A percentile compares a stretch with the other conserved stretches of the same genome.
Evolutionary conservation across 2,329 filamentous ascomycete species (phyloP).

Genomic region (Hypoxylon sp.): DNA sequence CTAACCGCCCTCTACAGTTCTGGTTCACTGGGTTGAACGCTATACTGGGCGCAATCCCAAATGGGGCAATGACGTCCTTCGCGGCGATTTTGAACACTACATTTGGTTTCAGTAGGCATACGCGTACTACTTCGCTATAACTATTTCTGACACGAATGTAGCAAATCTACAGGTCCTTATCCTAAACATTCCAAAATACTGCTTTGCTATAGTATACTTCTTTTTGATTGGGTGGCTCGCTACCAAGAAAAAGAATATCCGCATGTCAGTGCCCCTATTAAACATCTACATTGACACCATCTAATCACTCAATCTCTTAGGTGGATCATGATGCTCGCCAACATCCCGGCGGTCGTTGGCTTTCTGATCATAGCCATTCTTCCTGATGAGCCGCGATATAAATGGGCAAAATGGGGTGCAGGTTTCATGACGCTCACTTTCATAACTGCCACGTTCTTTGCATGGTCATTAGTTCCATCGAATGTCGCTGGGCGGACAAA

Average conservation of each 20-base stretch:
- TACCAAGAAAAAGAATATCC: constrained; percentile 53
- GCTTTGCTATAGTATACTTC: constrained; percentile 55
- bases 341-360: constrained; percentile 54
- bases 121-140: background rate
- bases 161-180: constrained; percentile 57
- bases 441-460: constrained; percentile 54
- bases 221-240: constrained; percentile 52
- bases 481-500: constrained; percentile 64
- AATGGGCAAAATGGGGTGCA: constrained; percentile 56
- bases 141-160: constrained; percentile 22
- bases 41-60: constrained; percentile 55
- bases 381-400: constrained; percentile 54
- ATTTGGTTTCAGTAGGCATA: constrained; percentile 56
- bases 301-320: constrained; percentile 33
- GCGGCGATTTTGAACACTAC: constrained; percentile 54
- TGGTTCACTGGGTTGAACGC: constrained; percentile 57
- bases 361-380: constrained; percentile 56
- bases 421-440: constrained; percentile 56
- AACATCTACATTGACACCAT: background rate
- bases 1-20: constrained; percentile 46
- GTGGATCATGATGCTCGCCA: constrained; percentile 57
- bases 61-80: constrained; percentile 56
- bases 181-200: constrained; percentile 54
- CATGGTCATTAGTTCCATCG: constrained; percentile 58
- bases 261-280: constrained; percentile 49